Evolutionary conservation across 2,329 filamentous ascomycete genomes (phyloP).

Genomic region (Stemphylium vesicarium): DNA sequence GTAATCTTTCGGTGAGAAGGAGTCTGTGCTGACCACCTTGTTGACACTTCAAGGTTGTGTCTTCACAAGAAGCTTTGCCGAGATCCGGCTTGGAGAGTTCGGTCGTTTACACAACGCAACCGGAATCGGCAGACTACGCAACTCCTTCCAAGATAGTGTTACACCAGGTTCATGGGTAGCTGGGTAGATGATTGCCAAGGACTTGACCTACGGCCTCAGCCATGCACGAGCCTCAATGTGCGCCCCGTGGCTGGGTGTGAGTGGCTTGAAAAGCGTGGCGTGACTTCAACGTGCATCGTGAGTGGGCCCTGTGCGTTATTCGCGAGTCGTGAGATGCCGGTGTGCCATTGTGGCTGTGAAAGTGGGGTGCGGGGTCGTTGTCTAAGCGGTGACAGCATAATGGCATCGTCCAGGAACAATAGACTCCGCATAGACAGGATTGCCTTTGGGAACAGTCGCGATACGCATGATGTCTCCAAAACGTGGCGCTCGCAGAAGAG

Average conservation of each 20-base stretch:
- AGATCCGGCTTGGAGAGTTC: slow-evolving; percentile 20
- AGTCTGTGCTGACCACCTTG: not conserved
- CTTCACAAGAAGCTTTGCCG: slow-evolving; percentile 9
- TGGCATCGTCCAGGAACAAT: not conserved
- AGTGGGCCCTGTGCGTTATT: slow-evolving; percentile 25
- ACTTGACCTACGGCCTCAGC: slow-evolving; percentile 7
- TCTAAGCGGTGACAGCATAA: not conserved
- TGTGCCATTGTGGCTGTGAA: slow-evolving; percentile 18
- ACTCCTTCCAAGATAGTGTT: not conserved
- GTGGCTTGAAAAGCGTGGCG: slow-evolving; percentile 22
- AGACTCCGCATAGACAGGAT: not conserved
- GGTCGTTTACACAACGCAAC: not conserved
- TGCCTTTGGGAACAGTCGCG: not conserved
- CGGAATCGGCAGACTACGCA: not conserved
- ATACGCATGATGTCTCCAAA: no score
- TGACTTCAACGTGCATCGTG: slow-evolving; percentile 22
- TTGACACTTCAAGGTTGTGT: not conserved
- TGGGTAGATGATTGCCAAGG: slow-evolving; percentile 12
- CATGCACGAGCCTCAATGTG: slow-evolving; percentile 18
- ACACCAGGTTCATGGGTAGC: slow-evolving; percentile 4
- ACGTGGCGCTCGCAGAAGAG: not conserved
- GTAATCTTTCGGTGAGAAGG: not conserved
- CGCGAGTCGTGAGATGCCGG: slow-evolving; percentile 4
- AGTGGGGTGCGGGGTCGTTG: not conserved
- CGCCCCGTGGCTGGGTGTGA: slow-evolving; percentile 31